Evolutionary conservation across 1,284 basidiomycete species (phyloP).

Genomic region (Ceraceosorus guamensis): DNA sequence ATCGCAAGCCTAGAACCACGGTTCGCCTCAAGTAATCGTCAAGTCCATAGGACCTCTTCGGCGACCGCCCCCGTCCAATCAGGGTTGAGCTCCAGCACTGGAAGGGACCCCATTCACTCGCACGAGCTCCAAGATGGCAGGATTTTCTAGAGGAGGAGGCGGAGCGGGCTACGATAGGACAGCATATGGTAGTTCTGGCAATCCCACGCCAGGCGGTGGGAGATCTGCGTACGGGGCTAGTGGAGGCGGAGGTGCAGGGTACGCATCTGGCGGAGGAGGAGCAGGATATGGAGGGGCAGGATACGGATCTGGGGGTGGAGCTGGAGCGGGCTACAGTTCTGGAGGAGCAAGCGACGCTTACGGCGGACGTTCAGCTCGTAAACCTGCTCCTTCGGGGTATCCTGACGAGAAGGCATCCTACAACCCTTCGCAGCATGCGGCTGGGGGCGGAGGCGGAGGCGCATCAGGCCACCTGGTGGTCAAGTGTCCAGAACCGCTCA

Average conservation of each 20-base stretch:
- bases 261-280: background rate
- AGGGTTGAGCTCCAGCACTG: too few relatives aligned
- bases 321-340: background rate
- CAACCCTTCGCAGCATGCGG: background rate
- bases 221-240: background rate
- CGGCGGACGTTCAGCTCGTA: background rate
- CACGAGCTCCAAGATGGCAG: too few relatives aligned
- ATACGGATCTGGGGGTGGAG: background rate
- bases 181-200: too few relatives aligned
- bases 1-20: too few relatives aligned
- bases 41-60: too few relatives aligned
- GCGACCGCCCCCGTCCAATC: too few relatives aligned
- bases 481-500: constrained; percentile 32
- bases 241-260: background rate
- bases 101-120: too few relatives aligned
- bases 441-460: background rate
- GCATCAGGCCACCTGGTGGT: constrained; percentile 10
- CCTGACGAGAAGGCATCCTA: constrained; percentile 5
- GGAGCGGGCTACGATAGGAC: too few relatives aligned
- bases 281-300: background rate
- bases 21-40: too few relatives aligned
- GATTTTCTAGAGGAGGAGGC: too few relatives aligned
- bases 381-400: background rate
- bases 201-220: too few relatives aligned
- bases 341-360: background rate